phyloP scores from a whole-genome alignment of 1,139 yeast genomes.

The Trichomonascaceae sp. region DNA sequence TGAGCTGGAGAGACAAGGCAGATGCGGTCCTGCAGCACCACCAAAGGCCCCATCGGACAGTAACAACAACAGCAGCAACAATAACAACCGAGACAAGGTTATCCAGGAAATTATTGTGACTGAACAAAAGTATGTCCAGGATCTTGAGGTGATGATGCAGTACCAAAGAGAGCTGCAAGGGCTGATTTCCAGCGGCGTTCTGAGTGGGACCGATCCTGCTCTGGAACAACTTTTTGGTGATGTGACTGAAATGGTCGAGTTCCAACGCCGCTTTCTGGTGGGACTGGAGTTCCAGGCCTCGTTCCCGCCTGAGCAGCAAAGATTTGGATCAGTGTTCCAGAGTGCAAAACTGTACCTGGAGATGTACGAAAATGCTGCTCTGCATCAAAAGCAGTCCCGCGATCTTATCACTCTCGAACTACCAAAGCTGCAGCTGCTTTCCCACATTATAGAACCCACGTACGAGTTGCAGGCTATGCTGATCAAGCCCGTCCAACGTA shows the following conservation, averaged over 20 bases:
- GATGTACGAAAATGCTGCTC: conserved; percentile 77
- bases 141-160: conserved; percentile 55
- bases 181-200: conserved; percentile 56
- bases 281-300: conserved; percentile 82
- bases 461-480: conserved; percentile 83
- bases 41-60: conserved; percentile 3
- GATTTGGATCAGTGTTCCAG: conserved; percentile 78
- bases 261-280: conserved; percentile 77
- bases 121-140: conserved; percentile 86
- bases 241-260: conserved; percentile 69
- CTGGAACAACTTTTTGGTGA: conserved; percentile 81
- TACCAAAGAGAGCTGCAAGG: conserved; percentile 58
- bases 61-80: conserved; percentile 3
- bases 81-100: conserved; percentile 47
- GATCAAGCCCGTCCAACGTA: conserved; percentile 87
- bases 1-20: conserved; percentile 15
- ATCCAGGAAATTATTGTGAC: conserved; percentile 76
- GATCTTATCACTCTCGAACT: conserved; percentile 64
- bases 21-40: conserved; percentile 10
- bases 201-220: too few species aligned
- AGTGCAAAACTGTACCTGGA: conserved; percentile 69
- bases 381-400: conserved; percentile 76
- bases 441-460: conserved; percentile 64
- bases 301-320: conserved; percentile 61
- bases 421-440: conserved; percentile 39